These are phyloP conservation scores for Syzygium aromaticum DNA, from an alignment of 345 rosid species.

Conservation along the genomic window DNA sequence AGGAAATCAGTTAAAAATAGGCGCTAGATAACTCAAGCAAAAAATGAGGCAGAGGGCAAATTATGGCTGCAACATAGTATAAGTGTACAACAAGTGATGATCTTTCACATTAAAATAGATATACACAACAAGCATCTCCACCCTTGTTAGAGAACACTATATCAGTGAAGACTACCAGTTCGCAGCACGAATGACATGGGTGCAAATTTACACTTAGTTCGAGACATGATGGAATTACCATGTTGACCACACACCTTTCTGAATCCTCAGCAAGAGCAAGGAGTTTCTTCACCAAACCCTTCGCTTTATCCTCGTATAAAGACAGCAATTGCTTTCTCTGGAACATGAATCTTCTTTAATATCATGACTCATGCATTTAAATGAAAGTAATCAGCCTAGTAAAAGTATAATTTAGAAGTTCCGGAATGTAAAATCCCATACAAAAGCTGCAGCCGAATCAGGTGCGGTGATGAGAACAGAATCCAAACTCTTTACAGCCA, in stretches of 20 bases:
- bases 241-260: constrained; percentile 32
- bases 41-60: neutral
- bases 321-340: constrained; percentile 65
- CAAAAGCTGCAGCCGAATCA: neutral
- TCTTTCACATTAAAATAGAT: neutral
- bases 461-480: neutral
- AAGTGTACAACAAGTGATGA: neutral
- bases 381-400: neutral
- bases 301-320: constrained; percentile 58
- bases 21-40: neutral
- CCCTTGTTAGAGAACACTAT: neutral
- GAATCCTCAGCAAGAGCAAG: constrained; percentile 54
- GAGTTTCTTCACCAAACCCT: constrained; percentile 66
- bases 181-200: neutral
- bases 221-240: neutral
- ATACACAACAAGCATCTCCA: neutral
- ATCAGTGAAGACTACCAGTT: neutral
- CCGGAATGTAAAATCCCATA: neutral
- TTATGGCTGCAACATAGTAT: neutral
- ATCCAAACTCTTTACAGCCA: neutral
- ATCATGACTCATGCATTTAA: neutral
- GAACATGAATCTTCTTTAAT: constrained; percentile 10
- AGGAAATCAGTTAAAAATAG: neutral
- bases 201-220: neutral
- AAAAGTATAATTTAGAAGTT: neutral